These are phyloP conservation scores for Ajuga chamaepitys DNA, from an alignment of 257 asterid genomes.

Conservation along the genomic window DNA sequence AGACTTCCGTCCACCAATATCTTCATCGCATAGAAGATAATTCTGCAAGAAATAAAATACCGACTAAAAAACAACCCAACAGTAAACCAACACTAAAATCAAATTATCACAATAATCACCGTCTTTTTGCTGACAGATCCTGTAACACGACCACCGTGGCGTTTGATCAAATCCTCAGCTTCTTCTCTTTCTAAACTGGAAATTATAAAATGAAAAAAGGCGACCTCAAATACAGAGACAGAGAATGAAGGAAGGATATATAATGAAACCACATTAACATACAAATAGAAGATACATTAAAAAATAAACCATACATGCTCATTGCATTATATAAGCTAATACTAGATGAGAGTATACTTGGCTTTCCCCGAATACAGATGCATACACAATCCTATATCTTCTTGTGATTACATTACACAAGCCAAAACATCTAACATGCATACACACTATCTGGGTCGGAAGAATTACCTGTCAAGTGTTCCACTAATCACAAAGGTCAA, in stretches of 20 bases:
- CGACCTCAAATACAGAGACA: conserved; percentile 2
- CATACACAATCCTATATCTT: background rate
- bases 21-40: conserved; percentile 95
- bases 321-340: background rate
- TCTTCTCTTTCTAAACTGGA: conserved; percentile 99
- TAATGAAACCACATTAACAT: background rate
- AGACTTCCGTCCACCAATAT: conserved; percentile 89
- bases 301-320: background rate
- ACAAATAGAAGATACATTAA: background rate
- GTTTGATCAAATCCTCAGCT: conserved; percentile 96
- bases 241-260: background rate
- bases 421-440: background rate
- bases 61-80: conserved; percentile 10
- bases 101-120: conserved; percentile 44
- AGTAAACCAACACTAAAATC: background rate
- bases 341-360: background rate
- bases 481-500: conserved; percentile 96
- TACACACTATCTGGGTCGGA: background rate
- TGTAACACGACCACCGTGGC: conserved; percentile 94
- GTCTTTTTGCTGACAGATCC: conserved; percentile 99
- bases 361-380: background rate
- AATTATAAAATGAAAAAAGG: conserved; percentile 12
- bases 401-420: background rate
- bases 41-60: conserved; percentile 49
- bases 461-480: conserved; percentile 87